Evolutionary conservation across 495 filamentous ascomycete genomes (phyloP), one percentile per base, ranked within the genome.

Genomic region (Lentithecium fluviatile): DNA sequence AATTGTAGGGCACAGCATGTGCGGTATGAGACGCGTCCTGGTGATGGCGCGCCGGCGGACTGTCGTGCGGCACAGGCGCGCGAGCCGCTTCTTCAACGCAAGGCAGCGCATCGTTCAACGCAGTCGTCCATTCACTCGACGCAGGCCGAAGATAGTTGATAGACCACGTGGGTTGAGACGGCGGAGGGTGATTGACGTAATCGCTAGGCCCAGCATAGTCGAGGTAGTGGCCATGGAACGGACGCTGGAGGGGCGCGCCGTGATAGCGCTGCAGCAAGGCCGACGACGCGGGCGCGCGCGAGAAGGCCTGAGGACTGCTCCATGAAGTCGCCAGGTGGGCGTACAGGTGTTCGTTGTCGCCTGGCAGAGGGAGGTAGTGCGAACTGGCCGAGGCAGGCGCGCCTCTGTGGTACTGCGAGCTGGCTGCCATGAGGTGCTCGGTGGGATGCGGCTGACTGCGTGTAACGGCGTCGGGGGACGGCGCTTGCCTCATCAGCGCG

Each of bases 101-200:
- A 7, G 46, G 12, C 6, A 21, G 19, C 46, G 19, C 40, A 20
- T 43, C 15, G 40, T 20, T 43, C 40, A 43, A 20, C 4, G 40
- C 4, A 6, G 4, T 20, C 5, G 13, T 15, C 40, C 40, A 43
- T 15, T 20, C 40, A 6, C 15, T 4, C 3, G 40, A 20, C 3
- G 13, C 46, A 6, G n/a, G 46, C 6, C 46, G 46, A 29, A 25
- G 17, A 17, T 49, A 49, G 46, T 25, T 49, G 2, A 17, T 15
- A 25, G 46, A 17, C 46, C 46, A 49, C 2, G 46, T 6, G 11
- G 46, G 24, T 49, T 49, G 13, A 49, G 40, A 15, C 15, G 7
- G 36, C 36, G 40, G 40, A n/a, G 13, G 40, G 13, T 15, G 11
- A 49, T 49, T 4, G 46, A 49, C 46, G 46, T 49, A 49, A 49